Evolutionary conservation across 2,329 filamentous ascomycete species (phyloP).

Genomic region (Stagonosporopsis tanaceti): DNA sequence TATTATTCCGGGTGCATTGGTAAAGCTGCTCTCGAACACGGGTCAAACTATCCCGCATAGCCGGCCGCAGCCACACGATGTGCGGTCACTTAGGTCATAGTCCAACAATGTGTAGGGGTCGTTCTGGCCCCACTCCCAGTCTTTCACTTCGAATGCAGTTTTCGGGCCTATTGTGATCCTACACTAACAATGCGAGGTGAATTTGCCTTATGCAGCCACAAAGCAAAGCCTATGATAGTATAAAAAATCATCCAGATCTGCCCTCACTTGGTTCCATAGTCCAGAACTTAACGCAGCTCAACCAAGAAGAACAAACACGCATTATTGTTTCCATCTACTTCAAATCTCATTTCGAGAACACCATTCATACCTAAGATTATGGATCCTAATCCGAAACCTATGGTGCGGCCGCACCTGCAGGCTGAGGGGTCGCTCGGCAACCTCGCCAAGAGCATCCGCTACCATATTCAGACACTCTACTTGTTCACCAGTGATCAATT

Average conservation of each 20-base stretch:
- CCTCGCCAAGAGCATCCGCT: background rate
- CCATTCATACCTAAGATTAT: background rate
- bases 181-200: background rate
- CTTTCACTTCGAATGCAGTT: background rate
- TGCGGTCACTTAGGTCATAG: background rate
- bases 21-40: background rate
- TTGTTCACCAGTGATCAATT: conserved; percentile 16
- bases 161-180: background rate
- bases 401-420: background rate
- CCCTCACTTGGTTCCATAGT: background rate
- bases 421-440: background rate
- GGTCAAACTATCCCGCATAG: background rate
- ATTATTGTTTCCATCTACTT: no score
- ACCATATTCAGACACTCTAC: background rate
- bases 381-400: background rate
- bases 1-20: background rate
- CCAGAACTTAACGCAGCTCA: background rate
- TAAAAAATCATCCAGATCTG: background rate
- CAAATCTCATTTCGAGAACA: no score
- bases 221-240: background rate
- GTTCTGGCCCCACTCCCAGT: background rate
- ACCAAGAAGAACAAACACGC: no score
- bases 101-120: background rate
- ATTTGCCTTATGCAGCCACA: background rate
- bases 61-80: background rate